Conservation (phyloP, 2,329 filamentous ascomycete genomes). For the Orbilia quercus region DNA sequence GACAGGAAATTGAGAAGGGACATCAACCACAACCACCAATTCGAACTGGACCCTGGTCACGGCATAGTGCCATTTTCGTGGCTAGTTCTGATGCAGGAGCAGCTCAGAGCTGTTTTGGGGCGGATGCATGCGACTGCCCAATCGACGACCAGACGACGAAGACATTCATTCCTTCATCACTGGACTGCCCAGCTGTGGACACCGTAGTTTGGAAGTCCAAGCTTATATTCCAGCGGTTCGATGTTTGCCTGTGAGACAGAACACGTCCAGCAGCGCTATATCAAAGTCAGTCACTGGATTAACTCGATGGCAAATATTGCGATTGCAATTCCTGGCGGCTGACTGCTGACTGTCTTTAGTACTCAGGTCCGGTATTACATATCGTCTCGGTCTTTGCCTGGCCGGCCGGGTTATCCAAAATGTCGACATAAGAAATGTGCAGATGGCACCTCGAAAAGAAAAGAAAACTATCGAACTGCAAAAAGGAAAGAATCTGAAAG, state of each 20-base stretch:
- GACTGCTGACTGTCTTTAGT: background rate
- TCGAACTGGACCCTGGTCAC: conserved; percentile 41
- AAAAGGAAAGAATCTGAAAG: conserved; percentile 3
- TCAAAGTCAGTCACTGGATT: background rate
- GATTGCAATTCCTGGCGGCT: background rate
- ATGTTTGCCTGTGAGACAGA: too few relatives aligned
- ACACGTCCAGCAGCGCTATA: background rate
- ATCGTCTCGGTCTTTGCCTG: conserved; percentile 32
- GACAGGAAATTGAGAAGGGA: conserved; percentile 56
- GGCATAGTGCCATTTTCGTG: conserved; percentile 45
- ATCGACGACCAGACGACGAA: background rate
- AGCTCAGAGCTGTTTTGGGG: conserved; percentile 23
- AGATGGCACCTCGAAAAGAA: conserved; percentile 11
- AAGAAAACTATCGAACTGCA: conserved; percentile 7
- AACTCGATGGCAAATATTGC: conserved; percentile 12
- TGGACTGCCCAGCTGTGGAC: too few relatives aligned
- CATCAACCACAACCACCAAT: too few relatives aligned
- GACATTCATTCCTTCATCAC: background rate
- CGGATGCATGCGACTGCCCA: background rate
- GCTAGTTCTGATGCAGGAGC: conserved; percentile 50
- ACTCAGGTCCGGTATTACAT: background rate
- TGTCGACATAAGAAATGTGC: conserved; percentile 32
- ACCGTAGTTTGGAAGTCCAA: too few relatives aligned
- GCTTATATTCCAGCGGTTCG: too few relatives aligned
- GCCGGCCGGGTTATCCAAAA: conserved; percentile 33